A percentile compares a stretch with the other conserved stretches of the same genome.
These are phyloP conservation scores for Dryas integrifolia DNA, from an alignment of 331 rosid species.

Conservation along the genomic window DNA sequence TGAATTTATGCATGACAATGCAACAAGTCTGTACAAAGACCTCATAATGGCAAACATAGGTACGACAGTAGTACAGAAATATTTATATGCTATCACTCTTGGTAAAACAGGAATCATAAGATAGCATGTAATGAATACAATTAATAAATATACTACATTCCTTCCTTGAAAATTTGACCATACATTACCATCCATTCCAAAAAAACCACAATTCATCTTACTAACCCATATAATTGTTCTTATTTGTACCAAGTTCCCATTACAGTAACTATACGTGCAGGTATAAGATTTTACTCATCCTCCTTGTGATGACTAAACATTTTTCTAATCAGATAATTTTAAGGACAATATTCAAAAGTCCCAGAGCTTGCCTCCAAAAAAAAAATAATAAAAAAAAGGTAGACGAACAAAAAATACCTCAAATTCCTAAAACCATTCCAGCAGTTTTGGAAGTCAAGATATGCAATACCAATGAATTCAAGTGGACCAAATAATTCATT, in stretches of 20 bases:
- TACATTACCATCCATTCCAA: background rate
- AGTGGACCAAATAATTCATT: background rate
- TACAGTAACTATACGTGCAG: background rate
- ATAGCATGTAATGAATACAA: constrained; percentile 6
- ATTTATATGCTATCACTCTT: background rate
- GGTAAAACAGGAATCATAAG: background rate
- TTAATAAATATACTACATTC: background rate
- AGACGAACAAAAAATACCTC: constrained; percentile 4
- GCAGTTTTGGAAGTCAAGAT: background rate
- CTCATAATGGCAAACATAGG: background rate
- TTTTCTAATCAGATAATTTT: background rate
- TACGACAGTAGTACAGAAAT: background rate
- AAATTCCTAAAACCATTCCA: constrained; percentile 5
- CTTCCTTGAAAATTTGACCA: background rate
- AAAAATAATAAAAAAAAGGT: background rate
- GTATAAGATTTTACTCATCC: background rate
- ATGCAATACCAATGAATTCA: background rate
- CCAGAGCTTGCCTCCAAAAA: background rate
- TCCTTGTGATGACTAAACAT: background rate
- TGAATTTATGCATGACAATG: background rate
- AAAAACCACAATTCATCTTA: background rate
- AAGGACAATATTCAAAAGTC: background rate
- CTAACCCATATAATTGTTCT: background rate
- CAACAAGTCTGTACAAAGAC: background rate
- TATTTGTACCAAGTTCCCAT: background rate